These are phyloP conservation scores for Chenopodium album DNA, from an alignment of 148 eudicot species.

Conservation along the genomic window DNA sequence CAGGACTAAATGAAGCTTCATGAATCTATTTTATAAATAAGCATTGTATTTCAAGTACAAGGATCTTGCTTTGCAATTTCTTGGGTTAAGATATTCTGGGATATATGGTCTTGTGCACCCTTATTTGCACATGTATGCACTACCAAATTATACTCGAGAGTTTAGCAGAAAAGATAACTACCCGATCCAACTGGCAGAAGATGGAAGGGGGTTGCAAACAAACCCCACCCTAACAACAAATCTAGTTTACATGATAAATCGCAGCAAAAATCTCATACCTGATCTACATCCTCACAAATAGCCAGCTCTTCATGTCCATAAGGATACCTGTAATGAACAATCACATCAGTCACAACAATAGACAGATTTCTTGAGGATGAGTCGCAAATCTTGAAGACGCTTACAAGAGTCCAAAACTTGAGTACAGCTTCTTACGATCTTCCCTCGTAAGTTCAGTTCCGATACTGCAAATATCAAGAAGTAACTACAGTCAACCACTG, in stretches of 20 bases:
- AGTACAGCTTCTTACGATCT: constrained; percentile 88
- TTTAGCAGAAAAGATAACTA: not conserved
- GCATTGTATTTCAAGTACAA: not conserved
- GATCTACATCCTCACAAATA: constrained; percentile 91
- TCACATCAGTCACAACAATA: not conserved
- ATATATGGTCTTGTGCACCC: not conserved
- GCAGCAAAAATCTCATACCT: constrained; percentile 43
- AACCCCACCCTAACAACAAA: not conserved
- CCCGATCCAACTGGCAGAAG: not conserved
- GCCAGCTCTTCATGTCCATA: constrained; percentile 98
- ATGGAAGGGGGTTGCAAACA: not conserved
- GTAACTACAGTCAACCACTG: not conserved
- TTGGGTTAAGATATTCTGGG: not conserved
- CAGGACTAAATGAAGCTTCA: not conserved
- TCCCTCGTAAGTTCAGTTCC: constrained; percentile 99
- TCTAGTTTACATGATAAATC: constrained; percentile 3
- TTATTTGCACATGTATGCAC: not conserved
- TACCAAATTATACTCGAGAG: not conserved
- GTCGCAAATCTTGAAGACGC: constrained; percentile 24
- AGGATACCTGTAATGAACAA: constrained; percentile 58
- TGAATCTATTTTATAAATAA: not conserved
- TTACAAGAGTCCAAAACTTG: constrained; percentile 88
- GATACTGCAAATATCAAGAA: constrained; percentile 54
- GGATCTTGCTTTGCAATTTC: not conserved
- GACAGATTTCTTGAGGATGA: not conserved